Conservation (phyloP, 345 rosid genomes). For the Lumnitzera racemosa region DNA sequence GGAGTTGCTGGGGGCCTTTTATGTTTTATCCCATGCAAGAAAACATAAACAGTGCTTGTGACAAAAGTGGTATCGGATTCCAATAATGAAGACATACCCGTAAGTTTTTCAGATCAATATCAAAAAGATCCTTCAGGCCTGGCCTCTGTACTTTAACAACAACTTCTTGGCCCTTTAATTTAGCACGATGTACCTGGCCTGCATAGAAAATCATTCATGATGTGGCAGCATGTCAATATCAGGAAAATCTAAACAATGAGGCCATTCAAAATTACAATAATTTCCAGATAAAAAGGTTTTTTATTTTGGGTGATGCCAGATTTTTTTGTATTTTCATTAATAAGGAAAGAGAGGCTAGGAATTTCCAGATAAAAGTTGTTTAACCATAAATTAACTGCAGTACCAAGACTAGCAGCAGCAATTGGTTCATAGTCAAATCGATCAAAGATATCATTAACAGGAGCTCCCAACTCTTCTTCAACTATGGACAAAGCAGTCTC, state of each 20-base stretch:
- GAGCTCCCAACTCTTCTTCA: conserved; percentile 90
- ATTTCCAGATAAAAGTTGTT: no score
- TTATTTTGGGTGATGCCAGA: no score
- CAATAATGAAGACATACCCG: conserved; percentile 50
- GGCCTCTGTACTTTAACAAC: conserved; percentile 97
- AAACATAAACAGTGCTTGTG: no score
- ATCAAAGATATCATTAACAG: conserved; percentile 57
- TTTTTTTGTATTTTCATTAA: no score
- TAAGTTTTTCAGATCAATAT: conserved; percentile 88
- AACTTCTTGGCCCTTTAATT: conserved; percentile 80
- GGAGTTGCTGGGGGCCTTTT: no score
- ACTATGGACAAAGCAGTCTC: conserved; percentile 77
- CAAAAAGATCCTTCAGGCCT: conserved; percentile 92
- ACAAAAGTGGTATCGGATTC: no score
- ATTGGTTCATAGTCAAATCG: conserved; percentile 86
- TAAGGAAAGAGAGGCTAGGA: no score
- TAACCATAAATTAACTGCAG: not conserved
- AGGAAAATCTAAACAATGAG: not conserved
- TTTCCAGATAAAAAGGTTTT: no score
- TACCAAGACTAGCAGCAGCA: conserved; percentile 99
- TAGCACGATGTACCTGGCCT: conserved; percentile 99
- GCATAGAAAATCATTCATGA: conserved; percentile 11
- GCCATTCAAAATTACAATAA: not conserved
- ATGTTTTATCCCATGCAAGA: no score
- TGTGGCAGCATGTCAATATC: not conserved